Evolutionary conservation across 2,329 filamentous ascomycete genomes (phyloP), one percentile per base, ranked within the genome.

Genomic region (Colletotrichum cordylinicola): DNA sequence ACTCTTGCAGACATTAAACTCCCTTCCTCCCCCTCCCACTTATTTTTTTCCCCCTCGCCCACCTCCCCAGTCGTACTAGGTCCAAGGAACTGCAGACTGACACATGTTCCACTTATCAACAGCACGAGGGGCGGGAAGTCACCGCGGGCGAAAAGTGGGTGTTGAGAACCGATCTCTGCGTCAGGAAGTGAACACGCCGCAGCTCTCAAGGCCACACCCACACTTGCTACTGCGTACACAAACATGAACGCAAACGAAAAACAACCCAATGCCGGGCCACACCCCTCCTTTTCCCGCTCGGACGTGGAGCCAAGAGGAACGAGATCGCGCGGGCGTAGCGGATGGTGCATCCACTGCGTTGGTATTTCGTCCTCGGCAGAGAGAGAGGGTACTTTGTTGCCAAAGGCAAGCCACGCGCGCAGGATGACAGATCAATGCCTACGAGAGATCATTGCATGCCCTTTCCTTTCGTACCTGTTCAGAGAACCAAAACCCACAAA

Each of bases 91-190:
- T 43, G 64, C 43, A 73, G 27, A 75, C 73, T 75, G 73, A 75
- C 70, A 73, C 69, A 68, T 73, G 64, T 64, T 72, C 43, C 62
- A 68, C 43, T 75, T 64, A 73, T 73, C 73, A 73, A 75, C 64
- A 92, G 90, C 96, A 98, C 84, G 96, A 98, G 84, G 96, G 96
- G 1, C 90, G 91, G 73, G 93, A 98, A 82, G 96, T 98, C 1
- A 90, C 86, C 2, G 88, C 90, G 56, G 96, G 96, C 12, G 95
- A 98, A 86, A 98, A 98, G 85, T 98, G 96, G 96, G 93, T 98
- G 75, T 90, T 98, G 75, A 88, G 96, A 78, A 98, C 94, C 77
- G 96, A 98, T 87, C 84, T 98, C 56, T 95, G 93, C 80, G 89
- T 96, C 16, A 88, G 84, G 78, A 86, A 89, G 77, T 13, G 16